A percentile compares a stretch with the other conserved stretches of the same genome.
phyloP scores from a whole-genome alignment of 1,139 yeast genomes.

The Suhomyces guaymorum region DNA sequence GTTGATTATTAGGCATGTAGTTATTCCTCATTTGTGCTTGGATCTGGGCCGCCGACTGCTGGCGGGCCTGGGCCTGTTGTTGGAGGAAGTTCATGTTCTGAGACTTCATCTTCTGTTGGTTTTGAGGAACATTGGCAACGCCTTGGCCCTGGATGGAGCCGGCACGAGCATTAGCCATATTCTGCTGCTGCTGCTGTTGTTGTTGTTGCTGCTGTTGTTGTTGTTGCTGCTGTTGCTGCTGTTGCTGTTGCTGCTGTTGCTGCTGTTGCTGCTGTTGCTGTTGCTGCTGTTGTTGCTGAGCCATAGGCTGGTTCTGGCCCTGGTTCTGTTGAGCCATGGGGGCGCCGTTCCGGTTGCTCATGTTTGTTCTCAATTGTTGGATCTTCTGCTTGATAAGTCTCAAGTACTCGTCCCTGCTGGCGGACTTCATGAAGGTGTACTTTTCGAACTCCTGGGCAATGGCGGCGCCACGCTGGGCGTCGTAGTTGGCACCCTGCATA shows the following conservation, averaged over 20 bases:
- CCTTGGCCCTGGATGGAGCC: constrained; percentile 9
- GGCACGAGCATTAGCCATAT: constrained; percentile 7
- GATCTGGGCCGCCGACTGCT: constrained; percentile 41
- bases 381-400: constrained; percentile 42
- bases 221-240: constrained; percentile 12
- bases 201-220: constrained; percentile 13
- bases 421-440: constrained; percentile 41
- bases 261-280: constrained; percentile 17
- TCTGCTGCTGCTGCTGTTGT: constrained; percentile 13
- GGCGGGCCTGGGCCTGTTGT: constrained; percentile 55
- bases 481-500: constrained; percentile 37
- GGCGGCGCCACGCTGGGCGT: constrained; percentile 39
- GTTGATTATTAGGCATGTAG: constrained; percentile 5
- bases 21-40: constrained; percentile 31
- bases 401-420: constrained; percentile 43
- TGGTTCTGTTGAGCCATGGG: constrained; percentile 15
- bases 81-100: constrained; percentile 37
- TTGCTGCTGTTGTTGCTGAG: constrained; percentile 4
- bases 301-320: constrained; percentile 14
- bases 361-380: constrained; percentile 34
- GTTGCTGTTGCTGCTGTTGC: constrained; percentile 10
- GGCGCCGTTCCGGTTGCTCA: constrained; percentile 22
- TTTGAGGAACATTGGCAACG: constrained; percentile 3
- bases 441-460: constrained; percentile 51
- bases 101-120: constrained; percentile 24